Conservation (phyloP, 139 green algal genomes). For the Picochlorum costavermella region DNA sequence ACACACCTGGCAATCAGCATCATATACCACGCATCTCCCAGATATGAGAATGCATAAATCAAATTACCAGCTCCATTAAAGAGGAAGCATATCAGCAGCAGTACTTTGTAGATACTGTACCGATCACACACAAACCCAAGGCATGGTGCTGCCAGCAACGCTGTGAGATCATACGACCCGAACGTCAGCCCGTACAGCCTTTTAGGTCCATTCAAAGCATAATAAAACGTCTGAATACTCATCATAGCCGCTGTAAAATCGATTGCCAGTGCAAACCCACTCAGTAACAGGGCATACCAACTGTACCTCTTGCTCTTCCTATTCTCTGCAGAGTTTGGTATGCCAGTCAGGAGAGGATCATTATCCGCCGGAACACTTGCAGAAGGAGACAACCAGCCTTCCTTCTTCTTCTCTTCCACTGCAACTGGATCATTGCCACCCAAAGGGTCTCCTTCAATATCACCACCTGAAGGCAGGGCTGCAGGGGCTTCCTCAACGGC, state of each 20-base stretch:
- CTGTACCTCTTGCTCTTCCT: slow-evolving; percentile 1
- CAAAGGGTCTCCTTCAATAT: no score
- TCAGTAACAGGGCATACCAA: slow-evolving; percentile 8
- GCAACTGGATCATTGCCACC: no score
- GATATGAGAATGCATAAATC: slow-evolving; percentile 23
- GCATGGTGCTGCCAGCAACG: slow-evolving; percentile 16
- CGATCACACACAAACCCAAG: slow-evolving; percentile 11
- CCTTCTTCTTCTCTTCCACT: no score
- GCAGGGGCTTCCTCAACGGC: no score
- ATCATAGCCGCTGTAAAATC: slow-evolving; percentile 17
- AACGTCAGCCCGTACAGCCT: slow-evolving; percentile 15
- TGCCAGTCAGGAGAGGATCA: no score
- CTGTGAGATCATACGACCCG: slow-evolving; percentile 18
- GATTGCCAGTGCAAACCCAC: slow-evolving; percentile 18
- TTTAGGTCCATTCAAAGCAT: slow-evolving; percentile 2
- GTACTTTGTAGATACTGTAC: slow-evolving; percentile 10
- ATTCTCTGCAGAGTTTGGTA: slow-evolving; percentile 1
- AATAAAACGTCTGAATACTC: slow-evolving; percentile 13
- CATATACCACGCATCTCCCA: slow-evolving; percentile 19
- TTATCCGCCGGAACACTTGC: no score
- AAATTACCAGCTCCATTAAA: slow-evolving; percentile 26
- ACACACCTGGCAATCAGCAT: slow-evolving; percentile 25
- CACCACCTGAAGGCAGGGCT: no score
- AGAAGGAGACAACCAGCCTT: no score
- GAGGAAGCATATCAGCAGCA: neutral